A percentile compares a stretch with the other conserved stretches of the same genome.
Evolutionary conservation across 2,329 filamentous ascomycete species (phyloP).

Genomic region (Aspergillus sp.): DNA sequence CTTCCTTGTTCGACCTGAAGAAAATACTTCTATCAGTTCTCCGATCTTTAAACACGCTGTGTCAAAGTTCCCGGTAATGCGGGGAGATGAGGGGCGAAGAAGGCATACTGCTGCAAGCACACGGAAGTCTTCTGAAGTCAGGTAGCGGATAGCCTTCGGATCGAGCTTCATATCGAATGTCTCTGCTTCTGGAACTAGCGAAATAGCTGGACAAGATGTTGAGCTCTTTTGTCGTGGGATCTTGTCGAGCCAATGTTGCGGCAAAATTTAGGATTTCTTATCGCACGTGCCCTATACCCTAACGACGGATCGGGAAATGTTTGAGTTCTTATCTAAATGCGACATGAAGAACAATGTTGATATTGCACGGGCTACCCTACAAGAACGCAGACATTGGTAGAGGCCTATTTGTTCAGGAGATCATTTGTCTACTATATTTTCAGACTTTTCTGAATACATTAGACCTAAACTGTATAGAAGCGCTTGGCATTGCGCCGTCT

Average conservation of each 20-base stretch:
- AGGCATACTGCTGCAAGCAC: conserved; percentile 80
- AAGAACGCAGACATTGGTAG: neutral
- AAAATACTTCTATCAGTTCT: conserved; percentile 36
- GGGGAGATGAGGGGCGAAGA: conserved; percentile 23
- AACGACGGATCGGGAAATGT: conserved; percentile 29
- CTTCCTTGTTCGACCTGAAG: conserved; percentile 84
- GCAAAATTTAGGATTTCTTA: conserved; percentile 32
- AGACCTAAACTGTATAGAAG: conserved; percentile 29
- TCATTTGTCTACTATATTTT: conserved; percentile 30
- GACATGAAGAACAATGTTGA: neutral
- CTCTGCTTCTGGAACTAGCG: neutral
- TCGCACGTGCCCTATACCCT: conserved; percentile 41
- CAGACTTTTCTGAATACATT: conserved; percentile 38
- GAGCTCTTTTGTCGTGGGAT: neutral
- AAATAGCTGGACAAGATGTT: neutral
- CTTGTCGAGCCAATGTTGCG: conserved; percentile 10
- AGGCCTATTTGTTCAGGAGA: neutral
- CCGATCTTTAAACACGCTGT: neutral
- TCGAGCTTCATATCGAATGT: conserved; percentile 78
- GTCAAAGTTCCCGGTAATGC: conserved; percentile 19
- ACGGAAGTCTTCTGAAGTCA: conserved; percentile 90
- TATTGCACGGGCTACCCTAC: neutral
- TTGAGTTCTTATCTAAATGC: neutral
- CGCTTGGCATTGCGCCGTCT: conserved; percentile 21
- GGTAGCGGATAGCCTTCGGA: conserved; percentile 87